Evolutionary conservation across 768 basidiomycete species (phyloP), one percentile per base, ranked within the genome.

Genomic region (Mycena floridula): DNA sequence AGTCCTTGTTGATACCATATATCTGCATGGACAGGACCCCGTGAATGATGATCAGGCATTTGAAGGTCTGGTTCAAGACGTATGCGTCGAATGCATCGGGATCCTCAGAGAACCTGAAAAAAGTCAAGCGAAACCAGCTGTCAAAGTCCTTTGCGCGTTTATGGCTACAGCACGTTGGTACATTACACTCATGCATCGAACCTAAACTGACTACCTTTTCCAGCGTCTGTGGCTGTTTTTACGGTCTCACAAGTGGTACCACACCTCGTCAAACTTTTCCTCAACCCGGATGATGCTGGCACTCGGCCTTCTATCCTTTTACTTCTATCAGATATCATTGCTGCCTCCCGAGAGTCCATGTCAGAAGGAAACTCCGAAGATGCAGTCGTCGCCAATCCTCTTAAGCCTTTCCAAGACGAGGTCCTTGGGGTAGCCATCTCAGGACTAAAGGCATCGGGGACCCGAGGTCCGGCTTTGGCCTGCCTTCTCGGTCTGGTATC

Each of bases 21-120:
- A 88, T 59, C 61, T 73, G 2, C 66, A 64, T 13, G 69, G 73
- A 46, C 66, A 67, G 13, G 61, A 64, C 7, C 58, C 64, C 3
- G 52, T 62, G 3, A 67, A 68, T 41, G 66, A 68, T 15, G 62
- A 62, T 36, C 56, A 61, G 24, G 67, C 72, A 38, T 62, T 76
- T 13, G 65, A 74, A 38, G 82, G 79, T 5, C 66, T 95, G 2
- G 84, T 84, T 13, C 76, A 74, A 50, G 81, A 85, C 35, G 82
- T 87, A 0, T 86, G 85, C 49, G 76, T 81, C 44, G 89, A 96
- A 56, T 93, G 89, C 53, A 70, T 92, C 7, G 72, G 75, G 20
- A 79, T 87, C 45, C 64, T 98, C 35, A 76, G 81, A 35, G 89
- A 96, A 57, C 92, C 95, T 0, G 96, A 98, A 61, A 98, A 97